Evolutionary conservation across 306 rosid species (phyloP).

Genomic region (Begonia peltatifolia): DNA sequence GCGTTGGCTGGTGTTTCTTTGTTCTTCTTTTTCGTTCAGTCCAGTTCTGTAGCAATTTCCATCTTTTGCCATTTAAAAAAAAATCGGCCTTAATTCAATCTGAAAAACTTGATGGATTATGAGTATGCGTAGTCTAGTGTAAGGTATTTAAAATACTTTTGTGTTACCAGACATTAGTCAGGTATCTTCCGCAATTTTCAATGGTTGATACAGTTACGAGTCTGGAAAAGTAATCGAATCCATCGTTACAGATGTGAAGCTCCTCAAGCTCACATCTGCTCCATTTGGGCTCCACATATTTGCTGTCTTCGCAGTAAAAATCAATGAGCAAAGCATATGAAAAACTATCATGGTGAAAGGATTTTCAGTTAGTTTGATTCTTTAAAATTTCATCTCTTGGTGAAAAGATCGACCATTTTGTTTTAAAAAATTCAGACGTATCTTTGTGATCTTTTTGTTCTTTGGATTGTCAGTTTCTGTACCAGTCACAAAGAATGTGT

Average conservation of each 20-base stretch:
- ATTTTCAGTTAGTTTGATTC: no score
- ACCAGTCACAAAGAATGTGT: no score
- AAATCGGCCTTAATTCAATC: neutral
- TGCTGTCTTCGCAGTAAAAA: neutral
- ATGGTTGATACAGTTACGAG: slow-evolving; percentile 13
- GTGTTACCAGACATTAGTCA: slow-evolving; percentile 39
- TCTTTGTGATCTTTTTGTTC: no score
- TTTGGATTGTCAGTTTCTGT: no score
- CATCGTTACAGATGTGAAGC: slow-evolving; percentile 31
- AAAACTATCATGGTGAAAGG: no score
- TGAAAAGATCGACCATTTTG: no score
- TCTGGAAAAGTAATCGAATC: slow-evolving; percentile 24
- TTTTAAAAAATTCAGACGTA: no score
- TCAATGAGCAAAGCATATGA: neutral
- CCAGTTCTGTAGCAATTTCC: no score
- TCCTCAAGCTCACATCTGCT: slow-evolving; percentile 26
- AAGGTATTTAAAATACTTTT: neutral
- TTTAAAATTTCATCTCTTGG: no score
- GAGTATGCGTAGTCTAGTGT: neutral
- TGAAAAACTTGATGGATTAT: neutral
- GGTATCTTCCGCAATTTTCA: slow-evolving; percentile 19
- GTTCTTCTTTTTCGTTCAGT: no score
- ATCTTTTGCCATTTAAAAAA: no score
- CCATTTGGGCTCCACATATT: slow-evolving; percentile 26
- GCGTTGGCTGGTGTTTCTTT: no score